A percentile compares a stretch with the other conserved stretches of the same genome.
Evolutionary conservation across 2,329 filamentous ascomycete genomes (phyloP).

Genomic region (Talaromyces sp.): DNA sequence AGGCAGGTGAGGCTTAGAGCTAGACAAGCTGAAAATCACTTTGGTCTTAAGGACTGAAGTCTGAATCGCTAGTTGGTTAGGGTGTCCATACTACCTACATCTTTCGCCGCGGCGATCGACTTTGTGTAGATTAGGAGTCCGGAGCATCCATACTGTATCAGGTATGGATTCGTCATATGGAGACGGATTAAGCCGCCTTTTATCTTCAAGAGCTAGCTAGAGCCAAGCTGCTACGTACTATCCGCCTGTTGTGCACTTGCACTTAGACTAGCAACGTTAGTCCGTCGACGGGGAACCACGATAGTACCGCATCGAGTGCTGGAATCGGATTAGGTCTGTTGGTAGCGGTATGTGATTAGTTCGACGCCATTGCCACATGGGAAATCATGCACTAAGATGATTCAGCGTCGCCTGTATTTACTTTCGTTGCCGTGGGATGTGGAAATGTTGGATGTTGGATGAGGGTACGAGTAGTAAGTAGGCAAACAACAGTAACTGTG

Average conservation of each 20-base stretch:
- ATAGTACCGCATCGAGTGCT: neutral
- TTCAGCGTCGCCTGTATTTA: neutral
- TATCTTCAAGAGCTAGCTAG: neutral
- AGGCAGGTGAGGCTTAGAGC: neutral
- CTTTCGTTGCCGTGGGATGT: neutral
- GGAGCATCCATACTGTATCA: neutral
- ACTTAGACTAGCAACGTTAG: neutral
- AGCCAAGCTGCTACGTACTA: neutral
- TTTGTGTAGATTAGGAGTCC: neutral
- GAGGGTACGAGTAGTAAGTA: neutral
- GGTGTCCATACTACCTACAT: neutral
- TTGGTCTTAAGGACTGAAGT: neutral
- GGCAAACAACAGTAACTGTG: neutral
- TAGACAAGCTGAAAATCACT: neutral
- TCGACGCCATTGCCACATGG: slow-evolving; percentile 11
- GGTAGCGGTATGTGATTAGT: neutral
- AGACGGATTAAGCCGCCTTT: neutral
- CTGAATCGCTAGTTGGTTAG: neutral
- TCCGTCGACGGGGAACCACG: neutral
- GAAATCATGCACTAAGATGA: slow-evolving; percentile 1
- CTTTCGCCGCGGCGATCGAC: neutral
- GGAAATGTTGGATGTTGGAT: neutral
- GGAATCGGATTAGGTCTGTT: neutral
- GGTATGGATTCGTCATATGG: neutral
- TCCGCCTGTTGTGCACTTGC: neutral